Conservation (phyloP, 331 rosid species). For the Quercus phellos region DNA sequence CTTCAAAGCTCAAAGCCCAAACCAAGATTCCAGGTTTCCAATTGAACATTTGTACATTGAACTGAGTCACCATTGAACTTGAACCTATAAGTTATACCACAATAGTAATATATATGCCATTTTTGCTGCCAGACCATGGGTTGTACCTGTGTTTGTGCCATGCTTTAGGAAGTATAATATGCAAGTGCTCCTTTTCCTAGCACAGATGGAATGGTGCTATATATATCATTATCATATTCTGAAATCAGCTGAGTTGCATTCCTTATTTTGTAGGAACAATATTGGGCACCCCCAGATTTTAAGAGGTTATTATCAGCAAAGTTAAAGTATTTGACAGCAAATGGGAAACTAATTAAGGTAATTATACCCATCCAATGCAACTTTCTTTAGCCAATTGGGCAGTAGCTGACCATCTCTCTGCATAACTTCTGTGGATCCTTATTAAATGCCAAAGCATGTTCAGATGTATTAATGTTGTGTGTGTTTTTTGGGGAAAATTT, state of each 20-base stretch:
- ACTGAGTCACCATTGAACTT: not conserved
- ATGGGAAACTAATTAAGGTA: slow-evolving; percentile 85
- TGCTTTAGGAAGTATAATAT: too few relatives aligned
- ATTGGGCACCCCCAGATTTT: slow-evolving; percentile 80
- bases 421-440: not conserved
- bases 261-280: slow-evolving; percentile 63
- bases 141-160: too few relatives aligned
- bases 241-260: slow-evolving; percentile 14
- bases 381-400: slow-evolving; percentile 7
- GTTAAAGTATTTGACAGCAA: slow-evolving; percentile 67
- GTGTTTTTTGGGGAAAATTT: not conserved
- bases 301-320: slow-evolving; percentile 73
- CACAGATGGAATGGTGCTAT: too few relatives aligned
- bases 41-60: not conserved
- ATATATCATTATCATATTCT: not conserved
- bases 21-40: not conserved
- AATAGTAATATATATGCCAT: not conserved
- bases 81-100: not conserved
- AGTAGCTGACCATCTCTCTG: not conserved
- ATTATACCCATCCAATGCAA: slow-evolving; percentile 7
- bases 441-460: not conserved
- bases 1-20: not conserved
- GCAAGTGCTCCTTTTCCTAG: too few relatives aligned
- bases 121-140: not conserved
- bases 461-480: not conserved